phyloP scores from a whole-genome alignment of 805 yeast genomes.

The Metschnikowia vanudenii region DNA sequence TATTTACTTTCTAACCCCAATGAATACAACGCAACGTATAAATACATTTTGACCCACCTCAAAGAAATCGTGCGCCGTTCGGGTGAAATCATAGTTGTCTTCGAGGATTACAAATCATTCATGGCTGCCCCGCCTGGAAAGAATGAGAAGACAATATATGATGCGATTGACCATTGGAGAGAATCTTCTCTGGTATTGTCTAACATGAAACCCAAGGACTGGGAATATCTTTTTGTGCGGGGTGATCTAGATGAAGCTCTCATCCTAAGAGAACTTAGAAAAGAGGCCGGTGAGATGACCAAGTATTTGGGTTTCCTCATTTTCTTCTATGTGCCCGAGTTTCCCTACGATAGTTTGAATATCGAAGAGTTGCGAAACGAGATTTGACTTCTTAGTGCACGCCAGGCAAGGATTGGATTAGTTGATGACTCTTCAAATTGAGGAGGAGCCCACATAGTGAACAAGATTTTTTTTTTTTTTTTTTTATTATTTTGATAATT shows the following conservation, averaged over 20 bases:
- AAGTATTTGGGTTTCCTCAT: constrained; percentile 1
- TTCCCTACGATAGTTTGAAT: not conserved
- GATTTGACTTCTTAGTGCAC: no score
- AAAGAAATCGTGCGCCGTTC: not conserved
- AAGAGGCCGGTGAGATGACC: not conserved
- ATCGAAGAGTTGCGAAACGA: not conserved
- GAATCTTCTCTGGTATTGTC: not conserved
- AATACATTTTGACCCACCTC: not conserved
- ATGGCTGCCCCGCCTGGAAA: not conserved
- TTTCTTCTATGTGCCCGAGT: not conserved
- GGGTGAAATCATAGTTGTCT: not conserved
- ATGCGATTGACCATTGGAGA: not conserved
- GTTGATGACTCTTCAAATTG: no score
- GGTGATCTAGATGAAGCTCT: not conserved
- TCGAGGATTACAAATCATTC: not conserved
- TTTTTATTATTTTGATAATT: no score
- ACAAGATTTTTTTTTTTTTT: no score
- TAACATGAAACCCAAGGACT: not conserved
- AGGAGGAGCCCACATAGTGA: no score
- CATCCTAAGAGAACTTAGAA: not conserved
- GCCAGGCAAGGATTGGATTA: no score
- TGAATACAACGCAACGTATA: not conserved
- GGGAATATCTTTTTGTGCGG: not conserved
- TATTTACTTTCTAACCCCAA: not conserved
- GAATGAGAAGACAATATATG: not conserved